Percentiles rank a stretch among this genome's conserved stretches.
phyloP scores from a whole-genome alignment of 2,329 filamentous ascomycete species.

The Aurifilum marmelostoma region DNA sequence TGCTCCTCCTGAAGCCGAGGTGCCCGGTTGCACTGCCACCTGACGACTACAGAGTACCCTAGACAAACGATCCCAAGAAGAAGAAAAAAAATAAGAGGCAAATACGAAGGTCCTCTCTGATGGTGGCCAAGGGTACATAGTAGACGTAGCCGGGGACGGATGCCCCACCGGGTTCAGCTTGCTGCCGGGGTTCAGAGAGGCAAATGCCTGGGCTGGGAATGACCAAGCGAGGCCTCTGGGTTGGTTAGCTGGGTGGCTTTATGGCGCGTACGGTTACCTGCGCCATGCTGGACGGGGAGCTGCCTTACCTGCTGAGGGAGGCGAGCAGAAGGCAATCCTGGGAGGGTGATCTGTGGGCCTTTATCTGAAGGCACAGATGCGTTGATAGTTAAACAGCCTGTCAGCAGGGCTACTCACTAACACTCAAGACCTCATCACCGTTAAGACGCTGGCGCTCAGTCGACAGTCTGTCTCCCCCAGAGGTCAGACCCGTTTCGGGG shows the following conservation, averaged over 20 bases:
- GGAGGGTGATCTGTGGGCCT: too few species aligned
- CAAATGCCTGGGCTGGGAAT: neutral
- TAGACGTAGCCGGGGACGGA: constrained; percentile 1
- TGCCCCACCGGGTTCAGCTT: neutral
- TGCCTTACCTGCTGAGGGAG: neutral
- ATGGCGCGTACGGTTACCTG: neutral
- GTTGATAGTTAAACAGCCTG: neutral
- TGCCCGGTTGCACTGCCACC: constrained; percentile 16
- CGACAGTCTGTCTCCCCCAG: neutral
- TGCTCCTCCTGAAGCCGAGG: too few species aligned
- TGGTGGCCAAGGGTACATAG: neutral
- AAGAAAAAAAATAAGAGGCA: neutral
- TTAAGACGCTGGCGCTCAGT: constrained; percentile 11
- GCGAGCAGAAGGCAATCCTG: neutral
- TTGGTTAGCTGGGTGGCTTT: neutral
- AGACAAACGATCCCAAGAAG: too few species aligned
- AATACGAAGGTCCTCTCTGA: neutral
- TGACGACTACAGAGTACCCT: neutral
- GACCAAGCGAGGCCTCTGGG: constrained; percentile 9
- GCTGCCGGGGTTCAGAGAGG: neutral
- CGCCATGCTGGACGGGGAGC: neutral
- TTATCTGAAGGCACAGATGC: neutral
- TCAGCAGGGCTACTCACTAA: neutral
- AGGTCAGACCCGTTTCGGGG: constrained; percentile 17
- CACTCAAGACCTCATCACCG: neutral